A percentile compares a stretch with the other conserved stretches of the same genome.
Evolutionary conservation across 495 filamentous ascomycete genomes (phyloP).

Genomic region (Astrocystis sublimbata): DNA sequence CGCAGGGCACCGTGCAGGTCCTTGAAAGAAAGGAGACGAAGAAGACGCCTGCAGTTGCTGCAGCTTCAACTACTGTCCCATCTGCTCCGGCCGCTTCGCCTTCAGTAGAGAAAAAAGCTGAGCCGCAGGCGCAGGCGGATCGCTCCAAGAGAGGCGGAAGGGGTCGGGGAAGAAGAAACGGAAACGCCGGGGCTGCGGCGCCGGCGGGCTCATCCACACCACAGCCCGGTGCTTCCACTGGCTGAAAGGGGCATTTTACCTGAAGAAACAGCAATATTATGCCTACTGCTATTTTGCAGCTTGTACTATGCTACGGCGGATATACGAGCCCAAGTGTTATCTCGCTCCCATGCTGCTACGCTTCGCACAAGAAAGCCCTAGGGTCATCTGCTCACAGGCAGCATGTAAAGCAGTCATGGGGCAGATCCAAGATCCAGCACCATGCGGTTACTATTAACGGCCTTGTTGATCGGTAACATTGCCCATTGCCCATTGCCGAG

Average conservation of each 20-base stretch:
- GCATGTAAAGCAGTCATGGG: neutral
- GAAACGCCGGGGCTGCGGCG: constrained; percentile 8
- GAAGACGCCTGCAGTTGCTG: constrained; percentile 18
- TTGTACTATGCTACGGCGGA: neutral
- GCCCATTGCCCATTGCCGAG: neutral
- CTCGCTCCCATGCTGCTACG: neutral
- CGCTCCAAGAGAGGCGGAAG: constrained; percentile 17
- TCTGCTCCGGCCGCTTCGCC: constrained; percentile 1
- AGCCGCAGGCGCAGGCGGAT: constrained; percentile 15
- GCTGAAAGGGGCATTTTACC: neutral
- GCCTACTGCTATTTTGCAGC: neutral
- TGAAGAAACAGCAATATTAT: neutral
- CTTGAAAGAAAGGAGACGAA: constrained; percentile 71
- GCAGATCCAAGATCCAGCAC: neutral
- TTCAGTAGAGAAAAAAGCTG: constrained; percentile 10
- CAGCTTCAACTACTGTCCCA: constrained; percentile 3
- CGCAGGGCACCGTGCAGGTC: constrained; percentile 82
- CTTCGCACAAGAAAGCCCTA: neutral
- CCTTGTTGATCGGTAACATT: neutral
- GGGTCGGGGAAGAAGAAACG: constrained; percentile 16
- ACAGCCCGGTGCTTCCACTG: constrained; percentile 9
- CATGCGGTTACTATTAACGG: neutral
- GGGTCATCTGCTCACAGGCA: neutral
- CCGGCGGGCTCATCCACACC: constrained; percentile 5
- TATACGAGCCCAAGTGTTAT: neutral